phyloP scores from a whole-genome alignment of 75 land plant species.

The Isoetes taiwanensis region DNA sequence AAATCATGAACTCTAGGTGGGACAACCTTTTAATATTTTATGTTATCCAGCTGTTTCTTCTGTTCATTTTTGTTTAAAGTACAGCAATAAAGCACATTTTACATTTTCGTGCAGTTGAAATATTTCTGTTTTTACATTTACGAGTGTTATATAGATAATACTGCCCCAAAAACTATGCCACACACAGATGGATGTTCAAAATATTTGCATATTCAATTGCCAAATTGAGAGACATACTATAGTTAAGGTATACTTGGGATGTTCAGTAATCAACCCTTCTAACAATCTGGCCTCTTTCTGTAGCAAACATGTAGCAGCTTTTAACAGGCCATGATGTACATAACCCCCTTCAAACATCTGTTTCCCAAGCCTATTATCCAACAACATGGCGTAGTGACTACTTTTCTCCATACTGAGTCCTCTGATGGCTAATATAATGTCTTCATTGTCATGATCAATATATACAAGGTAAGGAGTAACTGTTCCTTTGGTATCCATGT shows the following conservation, averaged over 20 bases:
- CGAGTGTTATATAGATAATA: too few species aligned
- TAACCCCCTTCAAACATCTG: slow-evolving; percentile 76
- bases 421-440: slow-evolving; percentile 62
- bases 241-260: slow-evolving; percentile 51
- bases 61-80: too few species aligned
- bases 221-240: too few species aligned
- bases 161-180: too few species aligned
- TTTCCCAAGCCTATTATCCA: slow-evolving; percentile 69
- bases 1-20: too few species aligned
- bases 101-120: too few species aligned
- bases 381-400: slow-evolving; percentile 55
- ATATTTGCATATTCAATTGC: too few species aligned
- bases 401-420: slow-evolving; percentile 63
- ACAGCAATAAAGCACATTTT: too few species aligned
- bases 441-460: slow-evolving; percentile 50
- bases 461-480: slow-evolving; percentile 71
- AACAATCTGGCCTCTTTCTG: slow-evolving; percentile 37
- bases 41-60: too few species aligned
- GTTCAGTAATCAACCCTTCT: slow-evolving; percentile 23
- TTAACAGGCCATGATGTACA: slow-evolving; percentile 83
- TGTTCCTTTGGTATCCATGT: slow-evolving; percentile 34
- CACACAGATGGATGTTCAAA: too few species aligned
- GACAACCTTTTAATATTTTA: too few species aligned
- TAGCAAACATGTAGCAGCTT: slow-evolving; percentile 56
- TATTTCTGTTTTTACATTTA: too few species aligned